Percentiles rank a stretch among this genome's conserved stretches.
phyloP scores from a whole-genome alignment of 805 yeast genomes.

The Myxozyma melibiosi region DNA sequence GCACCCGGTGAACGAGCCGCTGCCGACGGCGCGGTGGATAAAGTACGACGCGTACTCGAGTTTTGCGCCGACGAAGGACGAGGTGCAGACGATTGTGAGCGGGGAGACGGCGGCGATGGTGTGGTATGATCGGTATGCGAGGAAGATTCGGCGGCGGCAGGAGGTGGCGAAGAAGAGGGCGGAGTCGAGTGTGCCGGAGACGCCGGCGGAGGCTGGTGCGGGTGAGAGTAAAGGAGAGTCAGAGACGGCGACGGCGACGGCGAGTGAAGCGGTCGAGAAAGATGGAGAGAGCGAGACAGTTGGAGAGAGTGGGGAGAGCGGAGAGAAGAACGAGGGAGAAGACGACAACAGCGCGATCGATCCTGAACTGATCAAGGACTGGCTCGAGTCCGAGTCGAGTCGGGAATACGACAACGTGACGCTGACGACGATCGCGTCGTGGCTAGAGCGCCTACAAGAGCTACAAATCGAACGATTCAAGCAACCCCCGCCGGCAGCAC shows the following conservation, averaged over 20 bases:
- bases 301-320: constrained; percentile 2
- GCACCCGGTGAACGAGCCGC: constrained; percentile 47
- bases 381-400: constrained; percentile 26
- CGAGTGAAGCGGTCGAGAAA: constrained; percentile 18
- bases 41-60: constrained; percentile 53
- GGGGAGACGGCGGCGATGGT: constrained; percentile 41
- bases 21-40: constrained; percentile 70
- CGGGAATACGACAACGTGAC: constrained; percentile 38
- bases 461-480: constrained; percentile 53
- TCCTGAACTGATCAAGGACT: constrained; percentile 22
- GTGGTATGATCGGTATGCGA: constrained; percentile 48
- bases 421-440: constrained; percentile 48
- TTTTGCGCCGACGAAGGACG: constrained; percentile 70
- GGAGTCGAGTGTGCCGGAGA: background rate
- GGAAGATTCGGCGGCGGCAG: constrained; percentile 1
- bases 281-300: background rate
- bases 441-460: constrained; percentile 53
- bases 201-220: constrained; percentile 4
- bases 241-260: background rate
- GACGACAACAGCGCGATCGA: constrained; percentile 26
- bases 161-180: background rate
- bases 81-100: constrained; percentile 56
- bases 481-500: constrained; percentile 31
- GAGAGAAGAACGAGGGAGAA: constrained; percentile 22
- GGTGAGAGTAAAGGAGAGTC: constrained; percentile 26